Evolutionary conservation across 106 monocot species (phyloP), one percentile per base, ranked within the genome.

Genomic region (Allium sativum): DNA sequence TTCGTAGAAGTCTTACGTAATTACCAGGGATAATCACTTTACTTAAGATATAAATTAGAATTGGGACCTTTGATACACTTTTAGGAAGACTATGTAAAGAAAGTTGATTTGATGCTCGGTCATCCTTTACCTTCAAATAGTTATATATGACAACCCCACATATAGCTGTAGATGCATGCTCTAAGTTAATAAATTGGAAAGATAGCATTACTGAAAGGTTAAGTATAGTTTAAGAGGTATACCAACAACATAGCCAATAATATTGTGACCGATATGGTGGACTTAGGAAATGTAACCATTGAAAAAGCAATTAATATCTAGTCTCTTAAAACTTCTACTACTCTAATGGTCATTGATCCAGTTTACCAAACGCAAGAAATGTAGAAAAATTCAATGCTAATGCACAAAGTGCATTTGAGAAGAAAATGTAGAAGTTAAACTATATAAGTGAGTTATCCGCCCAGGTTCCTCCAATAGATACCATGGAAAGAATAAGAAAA

Each of bases 141-240:
- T 96, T 96, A 77, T 96, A 96, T 75, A 96, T 80, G n/a, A 91
- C 84, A 68, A 96, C 96, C 60, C 88, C 88, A 72, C 74, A 93
- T 15, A 93, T 67, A 75, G 55, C 67, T 56, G 67, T 45, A 56
- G 7, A 68, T 12, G 45, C 7, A 21, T 12, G 20, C 15, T 7
- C 67, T 53, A 8, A 60, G 42, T 59, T 51, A 9, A 12, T 48
- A 50, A 12, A 20, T 61, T 12, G 66, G 18, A 45, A 62, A 62
- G 5, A 46, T 62, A n/a, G 4, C 12, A 45, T 15, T 42, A 59
- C 6, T 42, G 16, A 13, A 31, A 43, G 44, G 12, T 75, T 20
- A 62, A 52, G 63, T n/a, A n/a, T n/a, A n/a, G n/a, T n/a, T n/a
- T n/a, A n/a, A n/a, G n/a, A n/a, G n/a, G n/a, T n/a, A n/a, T 93